Conservation (phyloP, 768 basidiomycete species). For the Leccinum imitatum region DNA sequence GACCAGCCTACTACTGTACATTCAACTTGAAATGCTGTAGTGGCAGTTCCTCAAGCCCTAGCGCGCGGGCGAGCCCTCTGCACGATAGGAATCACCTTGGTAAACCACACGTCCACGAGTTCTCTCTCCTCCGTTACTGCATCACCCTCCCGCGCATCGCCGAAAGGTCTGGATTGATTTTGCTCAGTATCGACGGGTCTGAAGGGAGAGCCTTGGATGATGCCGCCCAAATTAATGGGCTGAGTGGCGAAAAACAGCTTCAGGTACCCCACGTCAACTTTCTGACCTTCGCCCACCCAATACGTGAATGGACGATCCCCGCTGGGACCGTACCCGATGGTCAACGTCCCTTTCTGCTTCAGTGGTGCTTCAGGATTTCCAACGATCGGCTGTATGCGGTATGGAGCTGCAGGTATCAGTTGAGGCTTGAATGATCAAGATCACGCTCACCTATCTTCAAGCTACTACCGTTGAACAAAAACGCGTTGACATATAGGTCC, state of each 20-base stretch:
- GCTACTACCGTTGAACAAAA: conserved; percentile 42
- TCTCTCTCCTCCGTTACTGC: conserved; percentile 2
- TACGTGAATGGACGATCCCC: background rate
- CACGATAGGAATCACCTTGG: conserved; percentile 16
- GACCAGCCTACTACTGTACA: too few species aligned
- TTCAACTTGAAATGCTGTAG: too few species aligned
- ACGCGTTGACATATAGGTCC: conserved; percentile 39
- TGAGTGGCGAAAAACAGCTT: conserved; percentile 1
- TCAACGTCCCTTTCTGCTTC: conserved; percentile 9
- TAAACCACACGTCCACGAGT: conserved; percentile 19
- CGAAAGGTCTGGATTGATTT: background rate
- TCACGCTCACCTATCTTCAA: conserved; percentile 34
- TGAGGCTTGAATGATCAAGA: background rate
- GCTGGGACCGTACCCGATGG: conserved; percentile 40
- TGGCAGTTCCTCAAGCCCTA: too few species aligned
- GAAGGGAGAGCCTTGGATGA: background rate
- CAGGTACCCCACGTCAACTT: background rate
- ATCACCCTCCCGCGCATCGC: background rate
- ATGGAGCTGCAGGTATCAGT: conserved; percentile 9
- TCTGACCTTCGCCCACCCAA: background rate
- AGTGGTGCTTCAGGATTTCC: conserved; percentile 11
- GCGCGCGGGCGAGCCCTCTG: conserved; percentile 6
- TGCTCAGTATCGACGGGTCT: background rate
- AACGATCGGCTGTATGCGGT: conserved; percentile 3
- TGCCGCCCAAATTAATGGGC: background rate